A percentile compares a stretch with the other conserved stretches of the same genome.
Conservation (phyloP, 1,284 basidiomycete species). For the Ceratobasidium sp. region DNA sequence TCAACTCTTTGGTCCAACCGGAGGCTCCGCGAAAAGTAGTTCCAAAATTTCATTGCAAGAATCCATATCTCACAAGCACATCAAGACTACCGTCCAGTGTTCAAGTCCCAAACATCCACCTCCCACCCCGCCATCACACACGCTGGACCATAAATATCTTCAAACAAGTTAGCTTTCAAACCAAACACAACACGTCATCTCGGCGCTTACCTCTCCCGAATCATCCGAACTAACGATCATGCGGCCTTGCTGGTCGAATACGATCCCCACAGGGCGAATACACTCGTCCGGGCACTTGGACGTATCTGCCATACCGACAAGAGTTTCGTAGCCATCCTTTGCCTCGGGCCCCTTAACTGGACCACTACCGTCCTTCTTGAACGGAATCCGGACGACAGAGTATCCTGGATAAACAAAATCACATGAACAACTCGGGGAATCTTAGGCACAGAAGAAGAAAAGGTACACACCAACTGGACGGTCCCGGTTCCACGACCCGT, state of each 20-base stretch:
- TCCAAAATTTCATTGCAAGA: too few species aligned
- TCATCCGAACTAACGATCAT: slow-evolving; percentile 40
- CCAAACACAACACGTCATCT: background rate
- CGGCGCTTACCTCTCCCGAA: slow-evolving; percentile 34
- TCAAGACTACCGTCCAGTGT: too few species aligned
- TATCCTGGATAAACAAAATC: slow-evolving; percentile 4
- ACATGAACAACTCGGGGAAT: background rate
- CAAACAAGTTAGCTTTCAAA: too few species aligned
- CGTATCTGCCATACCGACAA: slow-evolving; percentile 20
- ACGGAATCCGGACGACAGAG: slow-evolving; percentile 16
- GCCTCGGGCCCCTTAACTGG: slow-evolving; percentile 10
- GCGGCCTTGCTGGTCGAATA: slow-evolving; percentile 25
- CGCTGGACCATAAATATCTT: too few species aligned
- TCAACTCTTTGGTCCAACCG: too few species aligned
- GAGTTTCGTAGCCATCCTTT: slow-evolving; percentile 10
- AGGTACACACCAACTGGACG: slow-evolving; percentile 36
- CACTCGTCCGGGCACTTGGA: slow-evolving; percentile 29
- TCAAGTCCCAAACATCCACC: too few species aligned
- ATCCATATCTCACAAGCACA: too few species aligned
- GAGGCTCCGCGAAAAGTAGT: too few species aligned
- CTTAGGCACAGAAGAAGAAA: background rate
- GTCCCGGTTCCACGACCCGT: slow-evolving; percentile 44
- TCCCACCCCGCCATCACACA: too few species aligned
- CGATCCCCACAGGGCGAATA: slow-evolving; percentile 41
- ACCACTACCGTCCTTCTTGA: slow-evolving; percentile 4